Evolutionary conservation across 768 basidiomycete species (phyloP).

Genomic region (Punctularia strigosozonata): DNA sequence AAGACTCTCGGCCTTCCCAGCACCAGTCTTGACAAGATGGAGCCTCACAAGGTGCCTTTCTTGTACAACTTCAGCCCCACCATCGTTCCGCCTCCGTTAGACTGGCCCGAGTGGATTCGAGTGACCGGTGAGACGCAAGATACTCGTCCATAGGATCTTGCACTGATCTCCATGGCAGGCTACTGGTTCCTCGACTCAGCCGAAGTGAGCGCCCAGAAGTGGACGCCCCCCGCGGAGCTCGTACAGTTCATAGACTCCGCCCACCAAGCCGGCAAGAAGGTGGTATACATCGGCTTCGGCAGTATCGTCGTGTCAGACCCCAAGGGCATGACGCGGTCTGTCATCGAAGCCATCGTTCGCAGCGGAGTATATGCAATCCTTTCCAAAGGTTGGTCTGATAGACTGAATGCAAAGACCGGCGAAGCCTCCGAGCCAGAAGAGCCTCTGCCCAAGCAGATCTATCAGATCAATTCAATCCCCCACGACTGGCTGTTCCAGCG

Average conservation of each 20-base stretch:
- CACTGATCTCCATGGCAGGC: constrained; percentile 30
- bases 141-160: not conserved
- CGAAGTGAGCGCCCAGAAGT: constrained; percentile 80
- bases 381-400: constrained; percentile 97
- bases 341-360: constrained; percentile 77
- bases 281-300: constrained; percentile 97
- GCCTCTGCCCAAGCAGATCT: constrained; percentile 68
- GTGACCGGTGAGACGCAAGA: constrained; percentile 51
- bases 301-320: constrained; percentile 97
- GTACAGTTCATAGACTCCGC: constrained; percentile 76
- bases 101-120: constrained; percentile 99
- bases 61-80: constrained; percentile 93
- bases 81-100: constrained; percentile 84
- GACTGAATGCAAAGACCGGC: constrained; percentile 55
- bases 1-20: constrained; percentile 62
- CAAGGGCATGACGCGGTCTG: constrained; percentile 79
- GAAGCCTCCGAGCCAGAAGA: constrained; percentile 55
- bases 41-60: constrained; percentile 96
- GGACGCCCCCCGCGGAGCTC: constrained; percentile 75
- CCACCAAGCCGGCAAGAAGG: constrained; percentile 64
- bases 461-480: constrained; percentile 75
- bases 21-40: constrained; percentile 90
- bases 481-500: constrained; percentile 94
- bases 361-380: constrained; percentile 89
- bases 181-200: constrained; percentile 97